Percentiles rank a stretch among this genome's conserved stretches.
phyloP scores from a whole-genome alignment of 75 land plant genomes.

The Picea sitchensis region DNA sequence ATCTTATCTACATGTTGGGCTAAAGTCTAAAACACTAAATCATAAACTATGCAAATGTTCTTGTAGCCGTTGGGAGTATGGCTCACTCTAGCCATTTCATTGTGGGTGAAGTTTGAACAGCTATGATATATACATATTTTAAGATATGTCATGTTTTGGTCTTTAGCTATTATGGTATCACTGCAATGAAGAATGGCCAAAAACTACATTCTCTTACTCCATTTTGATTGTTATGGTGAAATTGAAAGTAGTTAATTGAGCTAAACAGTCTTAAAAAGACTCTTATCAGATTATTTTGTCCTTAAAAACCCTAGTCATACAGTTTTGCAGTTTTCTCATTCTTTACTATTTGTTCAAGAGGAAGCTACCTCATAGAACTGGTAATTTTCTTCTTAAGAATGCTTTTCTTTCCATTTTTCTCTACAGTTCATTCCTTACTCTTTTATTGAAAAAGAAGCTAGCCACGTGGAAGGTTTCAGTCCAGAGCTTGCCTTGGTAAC shows the following conservation, averaged over 20 bases:
- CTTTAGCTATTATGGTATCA: background rate
- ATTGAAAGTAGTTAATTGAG: background rate
- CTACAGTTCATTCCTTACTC: conserved; percentile 96
- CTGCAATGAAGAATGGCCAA: background rate
- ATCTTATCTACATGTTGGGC: background rate
- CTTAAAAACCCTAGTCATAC: background rate
- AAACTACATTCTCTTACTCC: background rate
- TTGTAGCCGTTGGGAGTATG: background rate
- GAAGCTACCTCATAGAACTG: no score
- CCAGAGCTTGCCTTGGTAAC: conserved; percentile 98
- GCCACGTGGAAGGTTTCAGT: conserved; percentile 98
- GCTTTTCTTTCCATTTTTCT: background rate
- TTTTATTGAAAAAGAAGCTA: conserved; percentile 99
- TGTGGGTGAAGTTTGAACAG: background rate
- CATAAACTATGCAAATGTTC: background rate
- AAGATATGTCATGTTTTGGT: background rate
- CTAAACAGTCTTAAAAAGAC: background rate
- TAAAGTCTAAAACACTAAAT: background rate
- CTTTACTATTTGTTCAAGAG: no score
- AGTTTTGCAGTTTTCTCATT: background rate
- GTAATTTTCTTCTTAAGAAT: background rate
- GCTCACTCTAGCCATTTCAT: background rate
- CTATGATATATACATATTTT: background rate
- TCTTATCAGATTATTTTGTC: background rate
- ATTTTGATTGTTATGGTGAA: conserved; percentile 1